Conservation (phyloP, 75 land plant species). For the Selaginella moellendorffii region DNA sequence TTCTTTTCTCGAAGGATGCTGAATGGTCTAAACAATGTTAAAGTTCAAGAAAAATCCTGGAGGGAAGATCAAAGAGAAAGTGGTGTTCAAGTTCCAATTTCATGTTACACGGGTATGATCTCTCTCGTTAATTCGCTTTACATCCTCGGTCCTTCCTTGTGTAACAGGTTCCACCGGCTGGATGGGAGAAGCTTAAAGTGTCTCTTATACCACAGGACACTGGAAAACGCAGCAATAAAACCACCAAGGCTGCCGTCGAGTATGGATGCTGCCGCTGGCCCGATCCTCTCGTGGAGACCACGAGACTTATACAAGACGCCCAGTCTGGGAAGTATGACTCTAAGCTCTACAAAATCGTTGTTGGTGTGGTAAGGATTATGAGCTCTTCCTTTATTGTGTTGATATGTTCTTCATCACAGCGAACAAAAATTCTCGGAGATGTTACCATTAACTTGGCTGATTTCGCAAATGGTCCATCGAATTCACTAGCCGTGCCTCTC, state of each 20-base stretch:
- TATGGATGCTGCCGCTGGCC: constrained; percentile 55
- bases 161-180: constrained; percentile 41
- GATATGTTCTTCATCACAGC: neutral
- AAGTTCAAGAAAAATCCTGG: constrained; percentile 54
- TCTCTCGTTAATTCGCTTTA: no score
- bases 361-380: neutral
- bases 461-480: neutral
- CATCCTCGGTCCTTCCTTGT: no score
- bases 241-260: constrained; percentile 39
- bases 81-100: constrained; percentile 59
- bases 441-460: neutral
- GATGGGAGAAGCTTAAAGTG: constrained; percentile 45
- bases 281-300: constrained; percentile 40
- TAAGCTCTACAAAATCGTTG: neutral
- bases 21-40: constrained; percentile 47
- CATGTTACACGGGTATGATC: constrained; percentile 50
- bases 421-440: neutral
- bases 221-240: constrained; percentile 45
- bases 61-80: constrained; percentile 68
- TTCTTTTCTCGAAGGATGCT: neutral
- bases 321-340: neutral
- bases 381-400: neutral
- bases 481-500: neutral
- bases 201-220: constrained; percentile 46
- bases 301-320: constrained; percentile 28